Evolutionary conservation across 805 yeast genomes (phyloP), one percentile per base, ranked within the genome.

Genomic region (Suhomyces kilbournensis): DNA sequence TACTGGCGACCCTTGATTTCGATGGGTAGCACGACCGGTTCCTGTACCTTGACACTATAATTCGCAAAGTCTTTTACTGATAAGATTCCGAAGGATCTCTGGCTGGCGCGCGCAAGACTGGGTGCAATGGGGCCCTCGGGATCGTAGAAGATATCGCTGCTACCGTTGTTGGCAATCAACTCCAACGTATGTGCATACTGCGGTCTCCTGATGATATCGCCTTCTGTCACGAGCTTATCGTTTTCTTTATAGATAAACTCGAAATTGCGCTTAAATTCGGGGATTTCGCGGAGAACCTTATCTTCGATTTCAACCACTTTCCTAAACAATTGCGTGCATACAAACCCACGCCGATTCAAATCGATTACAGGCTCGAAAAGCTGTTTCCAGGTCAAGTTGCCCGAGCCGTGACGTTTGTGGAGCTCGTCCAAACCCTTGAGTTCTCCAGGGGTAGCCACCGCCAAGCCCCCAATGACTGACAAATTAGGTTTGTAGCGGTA

Each of bases 391-490:
- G 78, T 60, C 7, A 89, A 65, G 3, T 74, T 75, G 0, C 96
- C 96, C 3, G 90, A 83, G 0, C 94, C 91, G 61, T 85, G 93
- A 12, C 66, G 56, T 28, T 68, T 58, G 66, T 70, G 82, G 39
- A 93, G 71, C 43, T 76, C 79, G 60, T 86, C 82, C n/a, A 91
- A 71, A 0, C 97, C 99, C 53, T 84, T 84, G 46, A 93, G 61
- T 66, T 93, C 98, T 9, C 99, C 99, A 0, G 99, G 99, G 17
- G 88, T 82, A 1, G 83, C 98, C 8, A 85, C 83, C 0, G 97
- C 90, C n/a, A 90, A 71, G 0, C 97, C 99, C 3, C 97, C 97
- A 17, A 84, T 70, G 57, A 81, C 80, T 0, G 96, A 79, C 12
- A 78, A 66, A 30, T 68, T 51, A 9, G 80, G 81, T 14, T 74